Base-by-base conservation (phyloP, 176 grass and related monocot genomes). In the Oryza meyeriana region DNA sequence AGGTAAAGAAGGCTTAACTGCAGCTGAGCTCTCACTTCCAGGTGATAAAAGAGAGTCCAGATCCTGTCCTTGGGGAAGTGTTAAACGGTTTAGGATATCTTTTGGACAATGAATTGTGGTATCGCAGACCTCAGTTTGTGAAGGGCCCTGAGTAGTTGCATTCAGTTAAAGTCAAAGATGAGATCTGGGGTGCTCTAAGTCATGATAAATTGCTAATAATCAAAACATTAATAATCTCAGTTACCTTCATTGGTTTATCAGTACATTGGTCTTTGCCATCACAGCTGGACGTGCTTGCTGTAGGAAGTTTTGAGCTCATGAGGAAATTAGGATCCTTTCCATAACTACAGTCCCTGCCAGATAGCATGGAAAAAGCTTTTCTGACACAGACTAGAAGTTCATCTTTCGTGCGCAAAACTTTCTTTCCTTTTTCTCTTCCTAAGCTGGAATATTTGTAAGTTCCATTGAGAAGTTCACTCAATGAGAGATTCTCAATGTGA, bases 351-450 rank as follows among this genome's bases (percentile, higher is more conserved):
- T 87, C 85, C 75, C 44, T 69, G 18, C 70, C 83, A 88, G 87
- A 89, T 73, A 99, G 91, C 87, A 95, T 93, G 74, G 85, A 90
- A 75, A 89, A 89, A 34, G 84, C 79, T 85, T 92, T 95, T 86
- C 74, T 92, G 74, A 95, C 86, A 65, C 87, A 95, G 22, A 77
- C 50, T 42, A 95, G 50, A 22, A 93, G 86, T 61, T 91, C 89
- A 74, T 95, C 93, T 86, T 91, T 91, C 1, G 67, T 83, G 42
- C 14, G 84, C 75, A 89, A 69, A 27, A 74, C 84, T 79, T 85
- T 95, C 83, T 91, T 93, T 78, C 85, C 93, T 78, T 93, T 99
- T 44, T 95, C 93, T 80, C 84, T 88, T 79, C 89, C 88, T 75
- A 88, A 58, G 77, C 79, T 75, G 66, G 79, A 86, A 93, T 95